Base-by-base conservation (phyloP, 2,329 filamentous ascomycete species). In the Colletotrichum tanaceti region DNA sequence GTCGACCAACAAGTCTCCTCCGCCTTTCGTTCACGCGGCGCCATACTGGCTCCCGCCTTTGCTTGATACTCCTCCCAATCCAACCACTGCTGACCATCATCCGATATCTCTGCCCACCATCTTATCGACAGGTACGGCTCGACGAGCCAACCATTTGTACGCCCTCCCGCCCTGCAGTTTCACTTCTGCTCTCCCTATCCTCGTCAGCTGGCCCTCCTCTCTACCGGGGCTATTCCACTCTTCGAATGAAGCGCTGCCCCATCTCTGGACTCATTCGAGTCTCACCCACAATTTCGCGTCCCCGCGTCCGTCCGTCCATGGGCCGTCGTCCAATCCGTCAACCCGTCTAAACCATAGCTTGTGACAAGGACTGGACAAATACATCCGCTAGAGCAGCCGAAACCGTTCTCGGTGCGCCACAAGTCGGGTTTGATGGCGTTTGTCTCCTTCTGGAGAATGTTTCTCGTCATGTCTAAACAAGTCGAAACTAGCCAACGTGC, bases 191-290 rank as follows among this genome's bases (percentile, higher is more conserved):
- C 55, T 49, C 32, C 47, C 13, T 49, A 60, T 65, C 62, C 65
- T 54, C 54, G 54, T 65, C 65, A 65, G 54, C 43, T 65, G 65
- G 55, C 65, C 55, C 49, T 65, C 24, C 54, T 41, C 44, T 47
- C 49, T 22, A 58, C 50, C 50, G 59, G 64, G 52, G 50, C 54
- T 50, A 63, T 54, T 60, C 49, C 65, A 68, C 43, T 49, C 49
- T 65, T 65, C 38, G 49, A 65, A 59, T 68, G 65, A 68, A 65
- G 65, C 65, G 62, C 49, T 57, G 43, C 16, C 55, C 65, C 65
- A 35, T 65, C 38, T 38, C 44, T 43, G 28, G 49, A 43, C 55
- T 65, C 50, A 55, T 28, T 35, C 43, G n/a, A 66, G 63, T 50
- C 49, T 65, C 54, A 57, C 50, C 49, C 32, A 39, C 50, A 54